A percentile compares a stretch with the other conserved stretches of the same genome.
Conservation (phyloP, 345 rosid species). For the Sapria himalayana region DNA sequence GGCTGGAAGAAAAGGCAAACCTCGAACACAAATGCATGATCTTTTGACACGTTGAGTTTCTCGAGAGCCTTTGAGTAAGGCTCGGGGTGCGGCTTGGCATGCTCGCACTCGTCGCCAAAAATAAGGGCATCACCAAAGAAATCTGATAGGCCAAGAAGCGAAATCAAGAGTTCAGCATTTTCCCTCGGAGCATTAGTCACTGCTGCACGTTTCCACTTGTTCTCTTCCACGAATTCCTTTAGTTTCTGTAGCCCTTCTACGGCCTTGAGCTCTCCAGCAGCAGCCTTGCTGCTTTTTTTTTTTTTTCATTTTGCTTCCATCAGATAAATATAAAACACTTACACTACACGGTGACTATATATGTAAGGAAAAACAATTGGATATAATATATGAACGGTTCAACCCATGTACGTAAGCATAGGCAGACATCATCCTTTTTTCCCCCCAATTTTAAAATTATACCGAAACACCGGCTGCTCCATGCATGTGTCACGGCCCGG, state of each 20-base stretch:
- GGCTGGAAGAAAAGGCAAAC: slow-evolving; percentile 17
- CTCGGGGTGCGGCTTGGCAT: slow-evolving; percentile 67
- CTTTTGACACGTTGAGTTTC: slow-evolving; percentile 53
- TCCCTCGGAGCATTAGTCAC: slow-evolving; percentile 80
- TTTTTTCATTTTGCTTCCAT: too few relatives aligned
- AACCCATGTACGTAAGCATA: too few relatives aligned
- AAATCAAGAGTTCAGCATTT: slow-evolving; percentile 77
- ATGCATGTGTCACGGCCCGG: too few relatives aligned
- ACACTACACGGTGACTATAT: too few relatives aligned
- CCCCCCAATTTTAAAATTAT: too few relatives aligned
- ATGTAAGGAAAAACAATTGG: too few relatives aligned
- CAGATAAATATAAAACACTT: too few relatives aligned
- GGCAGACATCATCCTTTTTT: too few relatives aligned
- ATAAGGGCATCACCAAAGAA: slow-evolving; percentile 63
- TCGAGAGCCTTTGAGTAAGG: slow-evolving; percentile 83
- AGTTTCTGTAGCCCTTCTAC: slow-evolving; percentile 47
- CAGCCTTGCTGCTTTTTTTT: too few relatives aligned
- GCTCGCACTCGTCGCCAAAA: slow-evolving; percentile 59
- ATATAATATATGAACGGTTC: too few relatives aligned
- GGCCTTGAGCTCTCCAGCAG: slow-evolving; percentile 34
- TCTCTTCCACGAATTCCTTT: slow-evolving; percentile 73
- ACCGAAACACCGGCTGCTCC: too few relatives aligned
- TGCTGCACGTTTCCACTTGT: slow-evolving; percentile 72
- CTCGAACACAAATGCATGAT: slow-evolving; percentile 66
- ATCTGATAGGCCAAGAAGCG: slow-evolving; percentile 54